Base-by-base conservation (phyloP, 148 eudicot species). In the Camellia japonica region DNA sequence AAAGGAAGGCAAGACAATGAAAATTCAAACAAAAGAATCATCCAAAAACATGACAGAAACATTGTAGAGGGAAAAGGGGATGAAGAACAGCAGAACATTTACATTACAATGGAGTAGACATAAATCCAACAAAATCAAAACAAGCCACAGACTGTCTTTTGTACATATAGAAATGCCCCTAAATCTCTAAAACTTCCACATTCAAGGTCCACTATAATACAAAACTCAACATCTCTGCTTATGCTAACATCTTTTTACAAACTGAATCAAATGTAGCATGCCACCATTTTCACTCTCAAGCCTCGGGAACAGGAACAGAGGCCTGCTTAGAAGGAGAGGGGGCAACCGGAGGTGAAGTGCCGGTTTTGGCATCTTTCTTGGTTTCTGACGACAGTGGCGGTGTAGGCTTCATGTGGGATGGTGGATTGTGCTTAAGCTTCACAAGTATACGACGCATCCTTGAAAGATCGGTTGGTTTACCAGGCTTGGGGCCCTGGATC, bases 401-500 rank as follows among this genome's bases (percentile, higher is more conserved):
- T 65, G 91, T 73, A 14, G 84, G 84, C 71, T 86, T 91, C 77
- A 93, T 80, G 82, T 93, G 97, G 52, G 83, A 18, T 7, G 97
- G 97, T 41, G 93, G 82, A 55, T 78, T 82, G 78, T 93, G 93
- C 84, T 93, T 93, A 8, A 93, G 93, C 85, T 90, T 91, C 15
- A 90, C 42, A 20, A 91, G 90, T 75, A 91, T 75, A 76, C 89
- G 92, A 73, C 93, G 84, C 97, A 93, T 89, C 78, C 97, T 88
- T 41, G 91, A 76, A 43, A 91, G 86, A 73, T 93, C 95, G 6
- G 97, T 90, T 10, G 89, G 92, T 76, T 91, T 93, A 54, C 97
- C 97, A 1, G 97, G 95, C 68, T 93, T 93, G n/a, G 97, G 97
- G 71, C 97, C 97, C 80, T 89, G 95, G 44, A 91, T 80, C 71